These are phyloP conservation scores for Apiotrichum gracile DNA, from an alignment of 1,284 basidiomycete genomes.

Conservation along the genomic window DNA sequence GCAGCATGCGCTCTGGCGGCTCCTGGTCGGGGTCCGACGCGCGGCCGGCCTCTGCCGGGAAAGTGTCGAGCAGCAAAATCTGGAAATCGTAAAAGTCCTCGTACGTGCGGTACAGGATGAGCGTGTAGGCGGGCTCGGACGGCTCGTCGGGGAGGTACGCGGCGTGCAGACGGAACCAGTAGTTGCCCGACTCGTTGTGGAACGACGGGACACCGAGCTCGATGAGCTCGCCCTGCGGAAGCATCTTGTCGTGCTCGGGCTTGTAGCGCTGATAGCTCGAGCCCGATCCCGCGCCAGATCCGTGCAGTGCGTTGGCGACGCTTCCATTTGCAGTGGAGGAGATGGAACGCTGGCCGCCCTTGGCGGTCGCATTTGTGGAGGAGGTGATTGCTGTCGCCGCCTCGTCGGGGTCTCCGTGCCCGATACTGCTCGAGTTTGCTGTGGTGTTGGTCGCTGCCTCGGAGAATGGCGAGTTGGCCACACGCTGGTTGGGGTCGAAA, in stretches of 20 bases:
- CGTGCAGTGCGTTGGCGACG: neutral
- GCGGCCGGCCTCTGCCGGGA: constrained; percentile 83
- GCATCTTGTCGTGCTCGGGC: constrained; percentile 41
- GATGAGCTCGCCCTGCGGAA: constrained; percentile 76
- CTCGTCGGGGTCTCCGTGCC: neutral
- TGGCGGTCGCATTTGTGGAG: constrained; percentile 9
- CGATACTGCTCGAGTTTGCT: neutral
- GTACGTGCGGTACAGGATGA: constrained; percentile 91
- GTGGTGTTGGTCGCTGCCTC: neutral
- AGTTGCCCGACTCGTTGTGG: constrained; percentile 91
- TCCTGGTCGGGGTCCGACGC: constrained; percentile 42
- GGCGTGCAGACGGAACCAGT: constrained; percentile 94
- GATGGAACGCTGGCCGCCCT: constrained; percentile 4
- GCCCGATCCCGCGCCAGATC: neutral
- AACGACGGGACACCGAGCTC: constrained; percentile 90
- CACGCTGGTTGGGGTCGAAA: constrained; percentile 51
- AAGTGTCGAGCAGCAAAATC: constrained; percentile 74
- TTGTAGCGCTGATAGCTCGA: constrained; percentile 21
- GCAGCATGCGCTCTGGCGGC: constrained; percentile 64
- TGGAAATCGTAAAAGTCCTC: constrained; percentile 99
- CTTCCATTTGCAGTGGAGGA: neutral
- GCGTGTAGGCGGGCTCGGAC: constrained; percentile 62
- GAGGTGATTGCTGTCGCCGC: neutral
- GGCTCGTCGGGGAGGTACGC: constrained; percentile 73
- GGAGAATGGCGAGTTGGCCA: constrained; percentile 37